Evolutionary conservation across 257 asterid species (phyloP).

Genomic region (Knoxia roxburghii): DNA sequence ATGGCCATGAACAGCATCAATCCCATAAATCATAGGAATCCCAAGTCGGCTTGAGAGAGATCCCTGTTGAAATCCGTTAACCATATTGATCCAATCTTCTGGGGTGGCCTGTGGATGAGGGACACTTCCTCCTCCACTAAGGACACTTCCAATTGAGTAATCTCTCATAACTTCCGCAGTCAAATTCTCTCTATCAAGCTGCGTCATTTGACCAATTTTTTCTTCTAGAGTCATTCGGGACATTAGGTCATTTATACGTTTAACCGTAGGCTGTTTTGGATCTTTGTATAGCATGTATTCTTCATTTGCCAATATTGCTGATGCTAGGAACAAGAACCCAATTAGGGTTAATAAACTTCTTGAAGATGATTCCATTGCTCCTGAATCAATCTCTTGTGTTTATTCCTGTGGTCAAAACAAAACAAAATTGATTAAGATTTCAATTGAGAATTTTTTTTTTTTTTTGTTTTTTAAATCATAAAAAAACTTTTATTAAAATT

Average conservation of each 20-base stretch:
- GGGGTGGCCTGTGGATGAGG: conserved; percentile 15
- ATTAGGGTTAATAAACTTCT: background rate
- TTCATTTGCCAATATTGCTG: no score
- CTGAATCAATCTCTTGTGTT: background rate
- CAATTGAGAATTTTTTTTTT: no score
- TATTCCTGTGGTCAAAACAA: no score
- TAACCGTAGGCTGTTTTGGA: conserved; percentile 8
- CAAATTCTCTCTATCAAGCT: conserved; percentile 15
- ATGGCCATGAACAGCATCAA: conserved; percentile 28
- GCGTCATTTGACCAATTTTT: conserved; percentile 25
- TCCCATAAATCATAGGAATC: conserved; percentile 23
- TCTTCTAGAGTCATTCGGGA: conserved; percentile 18
- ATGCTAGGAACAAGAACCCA: background rate
- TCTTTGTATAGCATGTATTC: conserved; percentile 13
- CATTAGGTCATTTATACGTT: conserved; percentile 13
- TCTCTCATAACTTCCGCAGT: conserved; percentile 12
- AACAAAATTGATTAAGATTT: no score
- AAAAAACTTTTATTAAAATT: no score
- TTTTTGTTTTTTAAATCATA: no score
- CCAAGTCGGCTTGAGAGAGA: conserved; percentile 22
- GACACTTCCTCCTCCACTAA: conserved; percentile 27
- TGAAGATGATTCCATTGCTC: background rate
- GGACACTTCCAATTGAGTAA: conserved; percentile 16
- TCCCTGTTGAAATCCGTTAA: conserved; percentile 14
- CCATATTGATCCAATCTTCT: conserved; percentile 20